Evolutionary conservation across 257 asterid species (phyloP).

Genomic region (Scutellaria galericulata): DNA sequence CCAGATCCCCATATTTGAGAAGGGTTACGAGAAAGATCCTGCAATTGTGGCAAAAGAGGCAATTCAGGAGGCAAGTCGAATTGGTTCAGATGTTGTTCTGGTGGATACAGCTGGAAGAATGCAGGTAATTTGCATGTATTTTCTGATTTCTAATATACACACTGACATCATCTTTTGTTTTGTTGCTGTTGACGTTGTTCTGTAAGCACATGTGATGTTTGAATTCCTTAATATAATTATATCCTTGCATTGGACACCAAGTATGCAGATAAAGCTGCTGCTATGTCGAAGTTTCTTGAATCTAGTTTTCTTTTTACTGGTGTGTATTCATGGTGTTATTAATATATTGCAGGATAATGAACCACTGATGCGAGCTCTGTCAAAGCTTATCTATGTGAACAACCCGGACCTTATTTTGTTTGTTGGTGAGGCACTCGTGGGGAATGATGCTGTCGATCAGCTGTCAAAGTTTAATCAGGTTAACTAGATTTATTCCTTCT

Average conservation of each 20-base stretch:
- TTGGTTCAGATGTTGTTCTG: slow-evolving; percentile 94
- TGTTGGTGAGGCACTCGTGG: slow-evolving; percentile 99
- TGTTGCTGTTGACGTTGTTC: not conserved
- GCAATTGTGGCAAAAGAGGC: slow-evolving; percentile 98
- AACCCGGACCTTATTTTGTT: slow-evolving; percentile 84
- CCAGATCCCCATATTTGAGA: slow-evolving; percentile 93
- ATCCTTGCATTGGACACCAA: not conserved
- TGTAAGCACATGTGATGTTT: not conserved
- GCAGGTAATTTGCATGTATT: slow-evolving; percentile 65
- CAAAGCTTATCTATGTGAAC: slow-evolving; percentile 87
- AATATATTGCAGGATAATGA: slow-evolving; percentile 75
- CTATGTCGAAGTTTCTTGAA: not conserved
- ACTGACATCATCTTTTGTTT: not conserved
- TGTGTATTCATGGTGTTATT: not conserved
- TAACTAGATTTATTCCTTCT: not conserved
- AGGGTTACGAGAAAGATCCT: slow-evolving; percentile 98
- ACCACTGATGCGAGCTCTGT: slow-evolving; percentile 95
- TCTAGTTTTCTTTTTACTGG: not conserved
- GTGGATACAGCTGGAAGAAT: slow-evolving; percentile 99
- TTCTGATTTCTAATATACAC: slow-evolving; percentile 19
- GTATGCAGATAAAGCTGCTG: not conserved
- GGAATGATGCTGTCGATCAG: slow-evolving; percentile 96
- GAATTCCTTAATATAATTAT: not conserved
- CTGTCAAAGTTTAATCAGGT: slow-evolving; percentile 94
- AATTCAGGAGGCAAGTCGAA: slow-evolving; percentile 85